Evolutionary conservation across 192 early-diverging fungal species (phyloP).

Genomic region (Umbelopsis sp.): DNA sequence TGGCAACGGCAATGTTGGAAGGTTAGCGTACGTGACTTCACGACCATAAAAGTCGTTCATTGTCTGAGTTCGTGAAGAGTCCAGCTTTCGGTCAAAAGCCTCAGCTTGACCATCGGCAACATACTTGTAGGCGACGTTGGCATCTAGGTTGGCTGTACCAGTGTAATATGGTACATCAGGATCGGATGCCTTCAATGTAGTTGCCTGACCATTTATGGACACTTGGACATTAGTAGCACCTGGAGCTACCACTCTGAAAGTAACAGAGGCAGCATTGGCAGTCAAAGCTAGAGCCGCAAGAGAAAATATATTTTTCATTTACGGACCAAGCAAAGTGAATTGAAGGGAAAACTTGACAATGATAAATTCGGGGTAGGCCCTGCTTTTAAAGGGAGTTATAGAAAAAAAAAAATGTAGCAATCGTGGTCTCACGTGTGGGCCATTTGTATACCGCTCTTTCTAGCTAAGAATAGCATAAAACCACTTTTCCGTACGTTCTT

Average conservation of each 20-base stretch:
- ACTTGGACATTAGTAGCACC: constrained; percentile 41
- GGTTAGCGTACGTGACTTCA: constrained; percentile 46
- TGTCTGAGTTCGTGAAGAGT: constrained; percentile 21
- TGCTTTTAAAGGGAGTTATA: neutral
- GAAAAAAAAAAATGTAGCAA: neutral
- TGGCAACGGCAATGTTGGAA: constrained; percentile 42
- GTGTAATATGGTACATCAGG: constrained; percentile 41
- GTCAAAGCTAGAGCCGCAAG: constrained; percentile 24
- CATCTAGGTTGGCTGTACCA: constrained; percentile 37
- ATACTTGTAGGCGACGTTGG: constrained; percentile 46
- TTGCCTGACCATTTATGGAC: constrained; percentile 33
- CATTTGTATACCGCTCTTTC: neutral
- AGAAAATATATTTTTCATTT: constrained; percentile 17
- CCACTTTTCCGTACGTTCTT: neutral
- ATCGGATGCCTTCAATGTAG: constrained; percentile 34
- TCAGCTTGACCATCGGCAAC: constrained; percentile 38
- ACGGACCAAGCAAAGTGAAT: neutral
- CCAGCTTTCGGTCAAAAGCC: constrained; percentile 43
- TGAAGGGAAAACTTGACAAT: neutral
- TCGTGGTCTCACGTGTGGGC: neutral
- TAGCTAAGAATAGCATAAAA: neutral
- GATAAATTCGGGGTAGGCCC: neutral
- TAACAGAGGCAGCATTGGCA: constrained; percentile 41
- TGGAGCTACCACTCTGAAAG: constrained; percentile 47
- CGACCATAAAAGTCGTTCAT: constrained; percentile 47